A percentile compares a stretch with the other conserved stretches of the same genome.
Conservation (phyloP, 352 stramenopile genomes). For the Globisporangium sylvaticum region DNA sequence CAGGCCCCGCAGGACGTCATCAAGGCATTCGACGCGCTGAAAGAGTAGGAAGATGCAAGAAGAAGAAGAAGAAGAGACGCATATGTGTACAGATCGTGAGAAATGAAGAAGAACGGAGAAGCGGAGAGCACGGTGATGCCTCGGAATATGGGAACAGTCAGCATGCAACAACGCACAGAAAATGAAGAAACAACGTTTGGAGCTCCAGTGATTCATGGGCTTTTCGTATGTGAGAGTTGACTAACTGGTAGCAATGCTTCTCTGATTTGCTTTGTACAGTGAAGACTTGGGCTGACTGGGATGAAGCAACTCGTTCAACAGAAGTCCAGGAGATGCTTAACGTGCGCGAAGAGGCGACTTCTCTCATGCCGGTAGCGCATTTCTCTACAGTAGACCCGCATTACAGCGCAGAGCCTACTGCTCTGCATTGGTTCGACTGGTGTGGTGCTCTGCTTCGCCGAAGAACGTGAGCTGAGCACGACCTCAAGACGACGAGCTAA, state of each 20-base stretch:
- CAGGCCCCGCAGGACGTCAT: slow-evolving; percentile 93
- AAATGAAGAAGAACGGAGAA: not conserved
- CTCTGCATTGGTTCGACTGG: too few species aligned
- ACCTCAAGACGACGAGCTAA: too few species aligned
- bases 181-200: not conserved
- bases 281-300: not conserved
- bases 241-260: not conserved
- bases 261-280: not conserved
- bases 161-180: not conserved
- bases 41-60: slow-evolving; percentile 17
- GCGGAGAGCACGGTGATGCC: not conserved
- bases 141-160: not conserved
- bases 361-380: too few species aligned
- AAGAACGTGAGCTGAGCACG: too few species aligned
- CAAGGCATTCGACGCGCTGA: slow-evolving; percentile 62
- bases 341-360: too few species aligned
- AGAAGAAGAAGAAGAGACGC: not conserved
- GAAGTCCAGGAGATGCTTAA: too few species aligned
- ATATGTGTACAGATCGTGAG: not conserved
- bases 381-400: too few species aligned
- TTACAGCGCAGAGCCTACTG: too few species aligned
- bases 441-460: too few species aligned
- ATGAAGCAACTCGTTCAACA: not conserved
- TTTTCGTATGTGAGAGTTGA: not conserved
- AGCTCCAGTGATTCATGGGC: not conserved